Evolutionary conservation across 768 basidiomycete species (phyloP), one percentile per base, ranked within the genome.

Genomic region (Pleurotus sapidus): DNA sequence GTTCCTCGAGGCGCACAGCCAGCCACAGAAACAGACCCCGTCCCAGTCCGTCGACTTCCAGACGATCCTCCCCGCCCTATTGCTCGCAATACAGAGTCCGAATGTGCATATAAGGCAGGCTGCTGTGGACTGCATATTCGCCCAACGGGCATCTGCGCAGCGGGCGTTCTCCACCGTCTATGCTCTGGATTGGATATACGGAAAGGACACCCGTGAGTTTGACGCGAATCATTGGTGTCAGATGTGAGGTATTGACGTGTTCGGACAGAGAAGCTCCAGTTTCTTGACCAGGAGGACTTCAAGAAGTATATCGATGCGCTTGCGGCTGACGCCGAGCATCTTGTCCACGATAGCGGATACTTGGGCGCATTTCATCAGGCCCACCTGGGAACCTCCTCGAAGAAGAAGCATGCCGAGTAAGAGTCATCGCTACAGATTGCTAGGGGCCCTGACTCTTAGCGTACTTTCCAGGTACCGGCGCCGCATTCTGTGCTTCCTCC

Each of bases 111-210:
- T 78, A n/a, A 78, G 86, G 18, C 68, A 72, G 46, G 80, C 77
- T 12, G 83, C 86, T 15, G 64, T 84, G 18, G 80, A 81, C 57
- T 88, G 86, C 55, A 70, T 93, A 7, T 72, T 72, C 0, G 70
- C 77, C 4, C 63, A 90, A 51, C 64, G 68, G 20, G 69, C 75
- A 20, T 61, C 79, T 18, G 69, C 73, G 0, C 68, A 70, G 60
- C 73, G 73, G 61, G 80, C 74, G 61, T 73, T 84, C 17, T 72
- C 73, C 49, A 74, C 77, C 3, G 80, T 93, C 2, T 93, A 92
- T 70, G 86, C 80, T 15, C 81, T 89, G 61, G 91, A 93, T 63
- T 74, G 75, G 1, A 79, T 93, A 18, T 94, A 93, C 61, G 91
- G 89, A 3, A 62, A 74, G 12, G 76, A 68, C 37, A 80, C 83